Evolutionary conservation across 129 eudicot species (phyloP).

Genomic region (Flaveria sonorensis): DNA sequence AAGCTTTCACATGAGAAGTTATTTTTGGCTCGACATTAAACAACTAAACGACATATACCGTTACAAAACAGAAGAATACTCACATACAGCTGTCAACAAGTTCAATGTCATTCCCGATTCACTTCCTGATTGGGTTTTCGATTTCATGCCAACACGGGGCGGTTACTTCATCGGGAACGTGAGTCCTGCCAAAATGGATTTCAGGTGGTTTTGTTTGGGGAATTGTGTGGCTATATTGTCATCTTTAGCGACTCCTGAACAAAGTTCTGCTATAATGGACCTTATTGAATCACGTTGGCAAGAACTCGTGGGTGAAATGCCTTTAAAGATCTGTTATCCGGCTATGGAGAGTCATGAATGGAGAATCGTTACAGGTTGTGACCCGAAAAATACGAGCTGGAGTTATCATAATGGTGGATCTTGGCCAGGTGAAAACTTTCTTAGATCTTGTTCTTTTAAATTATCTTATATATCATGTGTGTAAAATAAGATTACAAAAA

Average conservation of each 20-base stretch:
- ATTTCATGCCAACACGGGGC: conserved; percentile 90
- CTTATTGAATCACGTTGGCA: conserved; percentile 90
- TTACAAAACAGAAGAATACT: conserved; percentile 91
- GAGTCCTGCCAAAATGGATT: conserved; percentile 93
- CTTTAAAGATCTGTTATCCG: conserved; percentile 88
- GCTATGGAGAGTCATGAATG: conserved; percentile 94
- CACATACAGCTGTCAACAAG: conserved; percentile 97
- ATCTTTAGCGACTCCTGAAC: conserved; percentile 91
- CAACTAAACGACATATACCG: conserved; percentile 97
- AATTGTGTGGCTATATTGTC: conserved; percentile 90
- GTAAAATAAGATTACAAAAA: not conserved
- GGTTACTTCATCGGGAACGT: conserved; percentile 96
- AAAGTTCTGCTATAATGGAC: conserved; percentile 89
- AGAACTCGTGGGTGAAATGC: conserved; percentile 96
- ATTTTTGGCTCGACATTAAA: conserved; percentile 91
- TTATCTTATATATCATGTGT: not conserved
- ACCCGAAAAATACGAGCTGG: conserved; percentile 94
- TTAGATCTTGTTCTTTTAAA: not conserved
- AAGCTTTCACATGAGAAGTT: conserved; percentile 93
- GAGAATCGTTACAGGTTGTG: conserved; percentile 92
- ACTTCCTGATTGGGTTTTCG: conserved; percentile 94
- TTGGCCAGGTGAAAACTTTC: conserved; percentile 80
- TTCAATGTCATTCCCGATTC: conserved; percentile 96
- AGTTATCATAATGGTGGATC: conserved; percentile 99
- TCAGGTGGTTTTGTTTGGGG: conserved; percentile 97